Base-by-base conservation (phyloP, 257 asterid genomes). In the Vinca minor region DNA sequence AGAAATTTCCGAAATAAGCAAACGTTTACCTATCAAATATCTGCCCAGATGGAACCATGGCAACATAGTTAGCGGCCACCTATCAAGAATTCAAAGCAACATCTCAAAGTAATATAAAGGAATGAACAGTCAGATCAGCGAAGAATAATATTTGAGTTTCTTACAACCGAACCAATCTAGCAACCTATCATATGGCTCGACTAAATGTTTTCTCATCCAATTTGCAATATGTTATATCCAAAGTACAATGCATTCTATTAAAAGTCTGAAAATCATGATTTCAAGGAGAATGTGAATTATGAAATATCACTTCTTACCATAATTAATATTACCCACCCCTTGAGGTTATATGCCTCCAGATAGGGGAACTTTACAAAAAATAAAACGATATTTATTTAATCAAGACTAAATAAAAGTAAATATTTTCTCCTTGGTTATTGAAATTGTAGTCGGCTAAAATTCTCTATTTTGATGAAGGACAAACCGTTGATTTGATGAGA, bases 21-120 rank as follows among this genome's bases (percentile, higher is more conserved):
- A 15, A 25, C 29, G 60, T 59, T 69, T 59, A 89, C 98, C 98
- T 92, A 79, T 92, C 97, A 74, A 92, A 92, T 75, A 92, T 78
- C 85, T 92, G 98, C 64, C 98, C 97, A 1, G 97, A 84, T 60
- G 96, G 98, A 72, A 92, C 89, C 97, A 92, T 92, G 67, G 95
- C 98, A 69, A 92, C 91, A 49, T 79, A 89, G 79, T 92, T 92
- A 58, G 98, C 97, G 49, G 97, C 96, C 39, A 89, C 98, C 98
- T 92, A 83, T 74, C 61, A 61, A 64, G 28, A 69, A n/a, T 35
- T 15, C 25, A 4, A 17, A 49, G 26, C 38, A 25, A 39, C 18
- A 63, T 23, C 26, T 32, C 20, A 25, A 25, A 62, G 17, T 18
- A 54, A 8, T 1, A 38, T 11, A 29, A 32, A n/a, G 49, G n/a